Evolutionary conservation across 176 grass and related monocot genomes (phyloP), one percentile per base, ranked within the genome.

Genomic region (Typha latifolia): DNA sequence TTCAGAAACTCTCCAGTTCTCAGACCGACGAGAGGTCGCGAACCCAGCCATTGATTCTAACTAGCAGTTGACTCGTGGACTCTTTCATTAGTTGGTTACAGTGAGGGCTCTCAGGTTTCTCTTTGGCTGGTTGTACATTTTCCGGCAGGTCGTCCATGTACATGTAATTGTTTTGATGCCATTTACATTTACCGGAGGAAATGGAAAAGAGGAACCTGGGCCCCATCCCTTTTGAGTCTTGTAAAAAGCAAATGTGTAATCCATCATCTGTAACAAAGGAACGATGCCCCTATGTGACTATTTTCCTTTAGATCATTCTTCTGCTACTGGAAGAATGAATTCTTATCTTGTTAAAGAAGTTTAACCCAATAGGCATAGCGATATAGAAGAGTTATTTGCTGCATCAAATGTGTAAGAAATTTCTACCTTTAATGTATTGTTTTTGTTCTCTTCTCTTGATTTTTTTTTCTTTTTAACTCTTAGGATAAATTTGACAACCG

Each of bases 1-100:
- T 88, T 72, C 82, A 74, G 75, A 92, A 88, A 80, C 78, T 55
- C 16, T n/a, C 55, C 12, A 53, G 68, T 47, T 32, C 67, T 37
- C 76, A 80, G 10, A 47, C 43, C 24, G 77, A 50, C 32, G 66
- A 77, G 69, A 83, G 73, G 53, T 59, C 69, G 55, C 51, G 43
- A 32, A 32, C 66, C 24, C 63, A 70, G 62, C 43, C 66, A 59
- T 22, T 59, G 53, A 16, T 59, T 59, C 53, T 19, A 59, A 22
- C 53, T 21, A 59, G 18, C 53, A 59, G 18, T 59, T 59, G 53
- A 59, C 16, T 18, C 6, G 2, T 8, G 3, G 16, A 19, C 53
- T 21, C 53, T 9, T 4, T n/a, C 53, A 8, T 4, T 22, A 5
- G 5, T 18, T 22, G 8, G 9, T 21, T 59, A n/a, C 51, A 55